Evolutionary conservation across 768 basidiomycete genomes (phyloP).

Genomic region (Albatrellus ellisii): DNA sequence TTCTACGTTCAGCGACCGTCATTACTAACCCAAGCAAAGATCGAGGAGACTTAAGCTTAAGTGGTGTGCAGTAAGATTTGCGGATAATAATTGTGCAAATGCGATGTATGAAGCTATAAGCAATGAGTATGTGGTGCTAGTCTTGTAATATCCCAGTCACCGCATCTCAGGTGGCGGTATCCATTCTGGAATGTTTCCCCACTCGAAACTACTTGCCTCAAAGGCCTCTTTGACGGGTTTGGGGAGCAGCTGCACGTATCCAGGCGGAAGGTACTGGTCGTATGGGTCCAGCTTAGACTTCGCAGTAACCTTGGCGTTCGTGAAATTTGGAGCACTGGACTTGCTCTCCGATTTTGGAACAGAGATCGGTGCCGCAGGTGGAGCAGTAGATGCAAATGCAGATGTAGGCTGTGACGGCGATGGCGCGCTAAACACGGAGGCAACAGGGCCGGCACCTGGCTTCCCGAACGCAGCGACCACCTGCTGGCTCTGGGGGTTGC

Average conservation of each 20-base stretch:
- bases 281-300: slow-evolving; percentile 39
- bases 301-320: slow-evolving; percentile 22
- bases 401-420: slow-evolving; percentile 5
- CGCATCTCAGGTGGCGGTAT: slow-evolving; percentile 48
- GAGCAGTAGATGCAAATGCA: not conserved
- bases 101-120: no score
- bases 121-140: no score
- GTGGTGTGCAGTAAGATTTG: no score
- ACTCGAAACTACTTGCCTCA: slow-evolving; percentile 38
- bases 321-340: slow-evolving; percentile 18
- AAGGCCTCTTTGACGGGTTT: slow-evolving; percentile 36
- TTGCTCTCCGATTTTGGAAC: slow-evolving; percentile 10
- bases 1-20: no score
- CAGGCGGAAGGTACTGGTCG: slow-evolving; percentile 35
- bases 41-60: no score
- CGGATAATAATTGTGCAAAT: no score
- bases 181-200: slow-evolving; percentile 57
- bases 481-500: slow-evolving; percentile 30
- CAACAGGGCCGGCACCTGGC: slow-evolving; percentile 25
- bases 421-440: slow-evolving; percentile 30
- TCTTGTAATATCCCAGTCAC: slow-evolving; percentile 20
- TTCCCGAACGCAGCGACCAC: slow-evolving; percentile 37
- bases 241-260: slow-evolving; percentile 28
- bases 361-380: not conserved
- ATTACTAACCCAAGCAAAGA: no score